phyloP scores from a whole-genome alignment of 2,329 filamentous ascomycete species.

The Calonectria pteridis region DNA sequence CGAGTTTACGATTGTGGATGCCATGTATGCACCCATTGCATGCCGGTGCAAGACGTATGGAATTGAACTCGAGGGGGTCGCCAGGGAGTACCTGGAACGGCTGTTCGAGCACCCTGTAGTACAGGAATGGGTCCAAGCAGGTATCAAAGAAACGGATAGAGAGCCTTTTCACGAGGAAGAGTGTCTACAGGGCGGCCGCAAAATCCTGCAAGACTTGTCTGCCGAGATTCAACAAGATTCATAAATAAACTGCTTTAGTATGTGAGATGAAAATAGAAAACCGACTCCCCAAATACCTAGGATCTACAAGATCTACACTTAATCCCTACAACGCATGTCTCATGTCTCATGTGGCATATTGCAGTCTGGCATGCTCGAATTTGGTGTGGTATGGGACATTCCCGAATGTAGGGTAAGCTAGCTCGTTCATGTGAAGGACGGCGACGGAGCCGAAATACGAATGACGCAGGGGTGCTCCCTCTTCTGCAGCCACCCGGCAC shows the following conservation, averaged over 20 bases:
- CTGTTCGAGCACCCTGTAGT: slow-evolving; percentile 52
- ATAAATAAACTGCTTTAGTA: neutral
- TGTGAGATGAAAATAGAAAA: neutral
- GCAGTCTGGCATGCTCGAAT: neutral
- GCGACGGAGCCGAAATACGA: neutral
- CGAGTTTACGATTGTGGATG: slow-evolving; percentile 55
- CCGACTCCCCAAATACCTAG: neutral
- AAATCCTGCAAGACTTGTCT: slow-evolving; percentile 46
- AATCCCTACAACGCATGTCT: neutral
- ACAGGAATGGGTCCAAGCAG: slow-evolving; percentile 53
- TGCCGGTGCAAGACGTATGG: slow-evolving; percentile 54
- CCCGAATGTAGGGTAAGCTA: slow-evolving; percentile 15
- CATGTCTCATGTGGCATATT: neutral
- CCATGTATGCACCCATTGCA: slow-evolving; percentile 58
- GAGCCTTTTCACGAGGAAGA: slow-evolving; percentile 54
- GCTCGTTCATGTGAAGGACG: neutral
- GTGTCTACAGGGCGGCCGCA: slow-evolving; percentile 47
- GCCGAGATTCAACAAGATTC: neutral
- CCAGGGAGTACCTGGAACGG: slow-evolving; percentile 50
- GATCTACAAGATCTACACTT: neutral
- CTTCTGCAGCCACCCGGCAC: slow-evolving; percentile 28
- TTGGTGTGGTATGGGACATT: neutral
- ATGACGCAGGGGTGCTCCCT: slow-evolving; percentile 8
- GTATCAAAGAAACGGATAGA: slow-evolving; percentile 52
- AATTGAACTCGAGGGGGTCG: slow-evolving; percentile 45